phyloP scores from a whole-genome alignment of 352 stramenopile species.

The Stramenopiles sp. region DNA sequence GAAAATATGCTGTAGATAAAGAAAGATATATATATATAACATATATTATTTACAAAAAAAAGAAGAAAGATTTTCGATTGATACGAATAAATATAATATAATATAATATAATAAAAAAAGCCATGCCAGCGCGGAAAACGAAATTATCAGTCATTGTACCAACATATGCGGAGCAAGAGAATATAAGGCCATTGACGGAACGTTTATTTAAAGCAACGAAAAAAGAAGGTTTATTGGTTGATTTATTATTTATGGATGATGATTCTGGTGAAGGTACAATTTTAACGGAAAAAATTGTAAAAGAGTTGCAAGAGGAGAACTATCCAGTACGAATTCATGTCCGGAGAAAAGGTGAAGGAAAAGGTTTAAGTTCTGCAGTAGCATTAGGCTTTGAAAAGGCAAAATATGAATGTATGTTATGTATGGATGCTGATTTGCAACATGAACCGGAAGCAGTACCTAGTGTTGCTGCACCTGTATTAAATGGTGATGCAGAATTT shows the following conservation, averaged over 20 bases:
- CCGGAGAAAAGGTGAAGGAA: background rate
- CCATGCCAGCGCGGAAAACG: background rate
- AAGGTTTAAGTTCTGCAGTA: background rate
- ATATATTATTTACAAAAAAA: too few species aligned
- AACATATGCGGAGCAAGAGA: slow-evolving; percentile 17
- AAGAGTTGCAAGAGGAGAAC: slow-evolving; percentile 13
- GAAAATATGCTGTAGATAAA: too few species aligned
- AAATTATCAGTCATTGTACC: slow-evolving; percentile 19
- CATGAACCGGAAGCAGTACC: slow-evolving; percentile 26
- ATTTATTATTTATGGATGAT: slow-evolving; percentile 21
- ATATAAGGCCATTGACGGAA: slow-evolving; percentile 18
- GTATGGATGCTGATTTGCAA: slow-evolving; percentile 28
- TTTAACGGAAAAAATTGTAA: slow-evolving; percentile 10
- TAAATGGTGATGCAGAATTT: slow-evolving; percentile 23
- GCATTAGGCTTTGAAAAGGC: background rate
- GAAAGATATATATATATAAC: too few species aligned
- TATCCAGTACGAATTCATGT: slow-evolving; percentile 9
- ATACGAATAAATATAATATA: too few species aligned
- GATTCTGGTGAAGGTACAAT: slow-evolving; percentile 12
- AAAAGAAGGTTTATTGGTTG: slow-evolving; percentile 9
- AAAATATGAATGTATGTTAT: slow-evolving; percentile 13
- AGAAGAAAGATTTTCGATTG: too few species aligned
- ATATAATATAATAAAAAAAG: too few species aligned
- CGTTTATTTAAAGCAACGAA: slow-evolving; percentile 18
- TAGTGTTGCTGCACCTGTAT: slow-evolving; percentile 18